Evolutionary conservation across 495 filamentous ascomycete species (phyloP).

Genomic region (Penicillium ochrochloron): DNA sequence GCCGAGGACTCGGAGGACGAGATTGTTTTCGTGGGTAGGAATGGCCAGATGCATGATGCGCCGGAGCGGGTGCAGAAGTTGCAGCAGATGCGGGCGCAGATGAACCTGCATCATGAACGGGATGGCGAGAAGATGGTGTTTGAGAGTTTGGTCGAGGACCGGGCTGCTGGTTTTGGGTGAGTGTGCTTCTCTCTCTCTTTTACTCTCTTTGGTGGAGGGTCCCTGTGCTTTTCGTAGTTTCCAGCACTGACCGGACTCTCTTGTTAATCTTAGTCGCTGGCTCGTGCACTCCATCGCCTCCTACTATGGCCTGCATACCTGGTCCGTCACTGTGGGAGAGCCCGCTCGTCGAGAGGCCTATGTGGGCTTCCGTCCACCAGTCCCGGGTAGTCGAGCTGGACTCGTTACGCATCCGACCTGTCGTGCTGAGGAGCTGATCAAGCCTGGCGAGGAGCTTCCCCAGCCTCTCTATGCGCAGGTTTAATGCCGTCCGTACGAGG

Average conservation of each 20-base stretch:
- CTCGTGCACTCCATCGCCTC: constrained; percentile 89
- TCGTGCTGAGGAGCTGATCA: constrained; percentile 35
- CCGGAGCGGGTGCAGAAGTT: constrained; percentile 41
- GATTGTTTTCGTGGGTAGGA: constrained; percentile 87
- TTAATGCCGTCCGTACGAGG: constrained; percentile 30
- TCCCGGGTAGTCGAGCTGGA: constrained; percentile 32
- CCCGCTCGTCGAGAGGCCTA: constrained; percentile 84
- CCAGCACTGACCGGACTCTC: constrained; percentile 12
- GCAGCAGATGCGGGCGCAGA: constrained; percentile 42
- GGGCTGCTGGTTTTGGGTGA: constrained; percentile 80
- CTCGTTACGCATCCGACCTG: constrained; percentile 36
- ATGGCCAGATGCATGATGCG: constrained; percentile 73
- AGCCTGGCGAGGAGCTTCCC: constrained; percentile 56
- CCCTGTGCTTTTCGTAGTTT: neutral
- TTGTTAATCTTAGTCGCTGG: constrained; percentile 67
- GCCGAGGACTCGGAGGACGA: constrained; percentile 78
- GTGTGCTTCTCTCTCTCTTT: constrained; percentile 33
- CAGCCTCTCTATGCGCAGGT: constrained; percentile 66
- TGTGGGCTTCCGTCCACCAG: constrained; percentile 68
- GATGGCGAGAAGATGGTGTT: constrained; percentile 77
- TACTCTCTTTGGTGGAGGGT: neutral
- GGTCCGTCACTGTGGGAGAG: constrained; percentile 76
- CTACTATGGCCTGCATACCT: constrained; percentile 90
- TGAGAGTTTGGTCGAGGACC: constrained; percentile 73
- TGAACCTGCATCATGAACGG: constrained; percentile 49